A percentile compares a stretch with the other conserved stretches of the same genome.
Conservation (phyloP, 2,329 filamentous ascomycete genomes). For the Lecanicillium sp. region DNA sequence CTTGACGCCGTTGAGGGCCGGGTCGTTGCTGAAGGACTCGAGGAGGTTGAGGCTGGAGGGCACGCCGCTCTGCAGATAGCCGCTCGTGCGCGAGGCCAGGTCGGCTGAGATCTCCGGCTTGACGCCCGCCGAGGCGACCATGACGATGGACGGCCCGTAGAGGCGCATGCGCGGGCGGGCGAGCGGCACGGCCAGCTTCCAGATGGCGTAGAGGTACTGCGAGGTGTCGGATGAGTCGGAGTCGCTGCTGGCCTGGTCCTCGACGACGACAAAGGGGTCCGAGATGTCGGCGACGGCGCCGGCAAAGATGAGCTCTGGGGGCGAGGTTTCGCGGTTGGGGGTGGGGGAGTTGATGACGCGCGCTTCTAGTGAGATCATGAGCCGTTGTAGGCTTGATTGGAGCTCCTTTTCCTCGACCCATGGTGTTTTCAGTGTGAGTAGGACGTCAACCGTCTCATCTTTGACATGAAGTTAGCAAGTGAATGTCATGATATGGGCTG, state of each 20-base stretch:
- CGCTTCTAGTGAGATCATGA: constrained; percentile 61
- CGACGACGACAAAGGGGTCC: constrained; percentile 43
- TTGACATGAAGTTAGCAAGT: constrained; percentile 23
- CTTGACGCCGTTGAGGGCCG: constrained; percentile 50
- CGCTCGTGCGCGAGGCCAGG: constrained; percentile 31
- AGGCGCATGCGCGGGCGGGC: constrained; percentile 55
- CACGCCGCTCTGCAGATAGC: constrained; percentile 62
- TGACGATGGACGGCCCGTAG: constrained; percentile 58
- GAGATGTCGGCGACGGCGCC: constrained; percentile 41
- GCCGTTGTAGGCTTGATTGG: constrained; percentile 49
- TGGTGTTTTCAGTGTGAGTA: constrained; percentile 60
- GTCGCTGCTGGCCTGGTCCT: constrained; percentile 25
- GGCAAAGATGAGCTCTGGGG: constrained; percentile 54
- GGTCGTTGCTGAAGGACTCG: constrained; percentile 62
- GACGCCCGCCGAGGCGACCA: constrained; percentile 53
- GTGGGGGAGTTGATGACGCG: constrained; percentile 53
- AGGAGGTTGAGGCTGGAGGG: constrained; percentile 71
- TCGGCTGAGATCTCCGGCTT: constrained; percentile 35
- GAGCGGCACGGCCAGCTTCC: constrained; percentile 54
- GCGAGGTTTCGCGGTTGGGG: constrained; percentile 37
- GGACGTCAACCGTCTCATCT: constrained; percentile 69
- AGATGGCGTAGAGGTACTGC: constrained; percentile 45
- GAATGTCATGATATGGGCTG: constrained; percentile 36
- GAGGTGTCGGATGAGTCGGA: constrained; percentile 13
- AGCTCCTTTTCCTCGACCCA: constrained; percentile 49